Percentiles rank a stretch among this genome's conserved stretches.
These are phyloP conservation scores for Calonectria hongkongensis DNA, from an alignment of 2,329 filamentous ascomycete species.

Conservation along the genomic window DNA sequence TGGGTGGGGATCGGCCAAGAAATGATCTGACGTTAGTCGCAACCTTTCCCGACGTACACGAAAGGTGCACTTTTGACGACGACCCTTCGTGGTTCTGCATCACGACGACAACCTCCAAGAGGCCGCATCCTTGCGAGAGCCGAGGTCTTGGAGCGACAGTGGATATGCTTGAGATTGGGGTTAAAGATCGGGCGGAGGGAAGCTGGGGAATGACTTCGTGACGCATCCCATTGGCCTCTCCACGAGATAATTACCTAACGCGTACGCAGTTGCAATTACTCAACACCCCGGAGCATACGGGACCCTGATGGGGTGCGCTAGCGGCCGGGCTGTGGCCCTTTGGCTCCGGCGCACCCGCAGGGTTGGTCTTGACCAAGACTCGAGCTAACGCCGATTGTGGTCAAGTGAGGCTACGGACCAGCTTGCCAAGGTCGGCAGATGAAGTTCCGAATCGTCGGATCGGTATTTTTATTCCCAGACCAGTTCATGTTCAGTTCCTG, in stretches of 20 bases:
- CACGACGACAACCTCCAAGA: not conserved
- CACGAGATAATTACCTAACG: constrained; percentile 31
- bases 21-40: constrained; percentile 25
- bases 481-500: constrained; percentile 4
- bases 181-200: constrained; percentile 35
- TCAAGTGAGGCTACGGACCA: constrained; percentile 21
- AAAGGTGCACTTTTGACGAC: not conserved
- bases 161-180: constrained; percentile 28
- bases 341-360: constrained; percentile 34
- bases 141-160: constrained; percentile 21
- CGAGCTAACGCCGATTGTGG: constrained; percentile 12
- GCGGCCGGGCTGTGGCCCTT: constrained; percentile 23
- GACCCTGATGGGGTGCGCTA: constrained; percentile 30
- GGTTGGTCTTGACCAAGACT: not conserved
- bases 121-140: not conserved
- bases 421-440: constrained; percentile 26
- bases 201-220: constrained; percentile 31
- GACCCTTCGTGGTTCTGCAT: too few relatives aligned
- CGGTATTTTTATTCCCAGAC: constrained; percentile 27
- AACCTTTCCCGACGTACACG: not conserved
- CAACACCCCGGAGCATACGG: constrained; percentile 9
- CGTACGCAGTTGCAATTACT: constrained; percentile 38
- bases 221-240: constrained; percentile 19
- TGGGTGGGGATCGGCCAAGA: constrained; percentile 19
- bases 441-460: constrained; percentile 32